A percentile compares a stretch with the other conserved stretches of the same genome.
Evolutionary conservation across 2,329 filamentous ascomycete genomes (phyloP).

Genomic region (Chaetomiaceae sp.): DNA sequence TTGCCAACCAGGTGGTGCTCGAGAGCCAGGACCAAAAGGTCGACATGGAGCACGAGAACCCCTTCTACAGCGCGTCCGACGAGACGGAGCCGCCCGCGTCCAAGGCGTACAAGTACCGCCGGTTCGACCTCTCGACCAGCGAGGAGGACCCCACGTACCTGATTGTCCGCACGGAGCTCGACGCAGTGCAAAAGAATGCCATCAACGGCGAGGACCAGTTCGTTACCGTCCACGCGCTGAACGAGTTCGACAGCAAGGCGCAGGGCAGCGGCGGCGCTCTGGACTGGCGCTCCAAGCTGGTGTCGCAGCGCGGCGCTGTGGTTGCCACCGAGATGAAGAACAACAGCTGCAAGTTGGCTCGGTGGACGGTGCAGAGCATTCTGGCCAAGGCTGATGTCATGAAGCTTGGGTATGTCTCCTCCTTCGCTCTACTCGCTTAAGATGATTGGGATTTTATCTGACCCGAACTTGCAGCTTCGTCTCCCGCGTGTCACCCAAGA

Average conservation of each 20-base stretch:
- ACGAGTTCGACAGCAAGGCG: conserved; percentile 98
- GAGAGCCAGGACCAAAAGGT: conserved; percentile 77
- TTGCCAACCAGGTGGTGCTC: conserved; percentile 88
- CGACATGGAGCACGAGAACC: conserved; percentile 83
- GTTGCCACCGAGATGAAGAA: conserved; percentile 99
- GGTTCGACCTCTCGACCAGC: conserved; percentile 92
- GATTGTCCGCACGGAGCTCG: conserved; percentile 89
- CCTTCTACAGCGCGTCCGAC: conserved; percentile 92
- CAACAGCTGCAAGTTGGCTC: conserved; percentile 96
- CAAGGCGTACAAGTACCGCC: conserved; percentile 97
- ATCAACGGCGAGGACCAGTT: conserved; percentile 88
- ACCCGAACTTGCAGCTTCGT: conserved; percentile 66
- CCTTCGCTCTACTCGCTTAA: background rate
- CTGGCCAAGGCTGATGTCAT: conserved; percentile 96
- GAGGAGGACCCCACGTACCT: conserved; percentile 92
- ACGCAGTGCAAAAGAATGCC: conserved; percentile 92
- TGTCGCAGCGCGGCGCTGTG: conserved; percentile 90
- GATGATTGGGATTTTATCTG: no score
- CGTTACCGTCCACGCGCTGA: conserved; percentile 90
- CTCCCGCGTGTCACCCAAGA: conserved; percentile 87
- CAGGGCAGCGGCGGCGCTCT: conserved; percentile 91
- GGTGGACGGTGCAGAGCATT: conserved; percentile 97
- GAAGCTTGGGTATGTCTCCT: conserved; percentile 78
- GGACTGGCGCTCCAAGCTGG: conserved; percentile 95
- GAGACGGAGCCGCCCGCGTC: conserved; percentile 91